A percentile compares a stretch with the other conserved stretches of the same genome.
phyloP scores from a whole-genome alignment of 2,329 filamentous ascomycete genomes.

The Ceratocystis cubensis region DNA sequence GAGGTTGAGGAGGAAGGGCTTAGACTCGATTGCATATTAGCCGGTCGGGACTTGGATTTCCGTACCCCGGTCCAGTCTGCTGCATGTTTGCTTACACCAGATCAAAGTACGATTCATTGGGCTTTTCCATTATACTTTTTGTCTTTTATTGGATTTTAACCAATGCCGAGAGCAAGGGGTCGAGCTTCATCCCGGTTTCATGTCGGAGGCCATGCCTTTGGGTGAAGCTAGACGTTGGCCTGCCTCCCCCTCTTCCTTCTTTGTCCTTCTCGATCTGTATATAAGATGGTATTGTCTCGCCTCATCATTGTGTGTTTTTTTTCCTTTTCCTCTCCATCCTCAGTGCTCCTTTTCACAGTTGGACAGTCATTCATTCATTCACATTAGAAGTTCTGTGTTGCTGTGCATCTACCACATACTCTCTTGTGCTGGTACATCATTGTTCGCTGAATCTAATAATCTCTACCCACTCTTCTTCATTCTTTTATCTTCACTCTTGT shows the following conservation, averaged over 20 bases:
- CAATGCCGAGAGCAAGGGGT: not conserved
- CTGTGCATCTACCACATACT: slow-evolving; percentile 7
- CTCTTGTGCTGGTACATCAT: slow-evolving; percentile 10
- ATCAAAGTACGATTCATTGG: not conserved
- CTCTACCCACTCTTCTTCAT: not conserved
- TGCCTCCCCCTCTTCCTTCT: too few species aligned
- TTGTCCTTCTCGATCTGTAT: not conserved
- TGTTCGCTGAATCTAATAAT: not conserved
- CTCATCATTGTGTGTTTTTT: not conserved
- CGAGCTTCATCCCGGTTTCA: not conserved
- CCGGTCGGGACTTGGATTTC: not conserved
- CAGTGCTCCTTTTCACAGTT: not conserved
- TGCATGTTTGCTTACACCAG: not conserved
- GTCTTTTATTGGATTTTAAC: not conserved
- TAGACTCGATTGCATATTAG: not conserved
- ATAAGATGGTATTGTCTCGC: slow-evolving; percentile 1
- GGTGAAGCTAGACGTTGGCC: not conserved
- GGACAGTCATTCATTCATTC: slow-evolving; percentile 5
- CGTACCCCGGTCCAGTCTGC: not conserved
- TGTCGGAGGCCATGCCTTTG: not conserved
- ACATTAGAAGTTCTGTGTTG: not conserved
- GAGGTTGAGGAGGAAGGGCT: not conserved
- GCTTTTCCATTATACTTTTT: not conserved
- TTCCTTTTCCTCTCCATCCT: not conserved
- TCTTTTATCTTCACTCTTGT: not conserved